These are phyloP conservation scores for Aspergillus saccharolyticus DNA, from an alignment of 495 filamentous ascomycete genomes.

Conservation along the genomic window DNA sequence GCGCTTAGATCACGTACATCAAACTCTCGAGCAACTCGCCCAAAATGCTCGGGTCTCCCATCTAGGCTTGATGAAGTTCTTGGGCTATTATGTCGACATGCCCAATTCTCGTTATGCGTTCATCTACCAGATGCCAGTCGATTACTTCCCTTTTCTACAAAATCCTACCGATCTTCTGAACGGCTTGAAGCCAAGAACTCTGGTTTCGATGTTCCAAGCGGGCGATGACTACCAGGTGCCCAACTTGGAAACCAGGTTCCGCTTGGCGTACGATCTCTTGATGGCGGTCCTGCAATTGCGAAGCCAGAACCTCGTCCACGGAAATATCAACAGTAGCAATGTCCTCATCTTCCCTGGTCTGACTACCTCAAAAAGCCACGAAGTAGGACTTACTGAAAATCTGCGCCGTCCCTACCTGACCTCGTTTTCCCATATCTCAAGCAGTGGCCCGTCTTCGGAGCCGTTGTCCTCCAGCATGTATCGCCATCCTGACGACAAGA, in stretches of 20 bases:
- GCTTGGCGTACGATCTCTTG: constrained; percentile 72
- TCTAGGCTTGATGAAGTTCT: constrained; percentile 61
- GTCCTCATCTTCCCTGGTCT: constrained; percentile 67
- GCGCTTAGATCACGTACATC: constrained; percentile 37
- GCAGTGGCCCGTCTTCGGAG: constrained; percentile 51
- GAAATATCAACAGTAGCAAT: constrained; percentile 74
- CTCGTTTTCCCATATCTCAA: constrained; percentile 76
- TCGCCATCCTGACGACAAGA: constrained; percentile 70
- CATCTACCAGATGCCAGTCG: constrained; percentile 74
- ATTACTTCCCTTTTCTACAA: constrained; percentile 42
- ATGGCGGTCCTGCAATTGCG: constrained; percentile 73
- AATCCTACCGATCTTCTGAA: constrained; percentile 42
- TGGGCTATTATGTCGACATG: constrained; percentile 85
- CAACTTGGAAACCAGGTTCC: constrained; percentile 73
- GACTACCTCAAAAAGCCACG: constrained; percentile 35
- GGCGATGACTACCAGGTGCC: constrained; percentile 46
- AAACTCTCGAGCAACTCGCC: constrained; percentile 41
- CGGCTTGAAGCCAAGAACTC: constrained; percentile 38
- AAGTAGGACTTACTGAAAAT: constrained; percentile 43
- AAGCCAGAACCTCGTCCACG: constrained; percentile 69
- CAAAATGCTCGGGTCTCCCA: constrained; percentile 53
- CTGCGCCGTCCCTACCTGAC: constrained; percentile 72
- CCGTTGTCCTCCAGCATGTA: constrained; percentile 60
- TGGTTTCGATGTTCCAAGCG: constrained; percentile 47
- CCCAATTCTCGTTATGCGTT: constrained; percentile 71